Conservation (phyloP, 2,329 filamentous ascomycete genomes). For the Fusarium coicis region DNA sequence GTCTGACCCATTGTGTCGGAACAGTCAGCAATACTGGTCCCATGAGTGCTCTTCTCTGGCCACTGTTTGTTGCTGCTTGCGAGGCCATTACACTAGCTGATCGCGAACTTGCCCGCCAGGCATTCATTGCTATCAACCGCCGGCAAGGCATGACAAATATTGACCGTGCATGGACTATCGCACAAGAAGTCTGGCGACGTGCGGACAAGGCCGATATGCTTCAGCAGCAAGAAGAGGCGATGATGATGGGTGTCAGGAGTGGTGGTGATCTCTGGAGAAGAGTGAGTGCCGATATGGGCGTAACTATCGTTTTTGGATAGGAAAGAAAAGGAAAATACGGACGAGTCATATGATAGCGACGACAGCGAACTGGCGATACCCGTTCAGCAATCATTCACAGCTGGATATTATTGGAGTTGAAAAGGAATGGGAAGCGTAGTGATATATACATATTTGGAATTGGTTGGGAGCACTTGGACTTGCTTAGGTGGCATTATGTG, state of each 20-base stretch:
- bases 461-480: constrained; percentile 14
- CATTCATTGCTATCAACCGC: constrained; percentile 64
- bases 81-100: constrained; percentile 64
- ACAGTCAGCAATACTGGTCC: constrained; percentile 67
- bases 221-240: constrained; percentile 41
- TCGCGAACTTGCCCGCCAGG: constrained; percentile 60
- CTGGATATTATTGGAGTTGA: constrained; percentile 39
- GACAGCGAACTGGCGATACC: constrained; percentile 38
- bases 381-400: constrained; percentile 31
- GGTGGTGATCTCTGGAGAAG: constrained; percentile 63
- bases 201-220: constrained; percentile 53
- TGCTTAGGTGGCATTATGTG: constrained; percentile 13
- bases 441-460: constrained; percentile 21
- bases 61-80: constrained; percentile 71
- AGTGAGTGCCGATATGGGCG: constrained; percentile 68
- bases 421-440: constrained; percentile 24
- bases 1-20: constrained; percentile 64
- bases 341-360: constrained; percentile 17
- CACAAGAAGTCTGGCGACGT: constrained; percentile 70
- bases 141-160: constrained; percentile 75
- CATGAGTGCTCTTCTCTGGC: constrained; percentile 73
- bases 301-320: constrained; percentile 67
- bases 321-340: background rate
- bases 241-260: constrained; percentile 27
- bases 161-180: constrained; percentile 67